Base-by-base conservation (phyloP, 208 protist species). In the Leishmania martiniquensis region DNA sequence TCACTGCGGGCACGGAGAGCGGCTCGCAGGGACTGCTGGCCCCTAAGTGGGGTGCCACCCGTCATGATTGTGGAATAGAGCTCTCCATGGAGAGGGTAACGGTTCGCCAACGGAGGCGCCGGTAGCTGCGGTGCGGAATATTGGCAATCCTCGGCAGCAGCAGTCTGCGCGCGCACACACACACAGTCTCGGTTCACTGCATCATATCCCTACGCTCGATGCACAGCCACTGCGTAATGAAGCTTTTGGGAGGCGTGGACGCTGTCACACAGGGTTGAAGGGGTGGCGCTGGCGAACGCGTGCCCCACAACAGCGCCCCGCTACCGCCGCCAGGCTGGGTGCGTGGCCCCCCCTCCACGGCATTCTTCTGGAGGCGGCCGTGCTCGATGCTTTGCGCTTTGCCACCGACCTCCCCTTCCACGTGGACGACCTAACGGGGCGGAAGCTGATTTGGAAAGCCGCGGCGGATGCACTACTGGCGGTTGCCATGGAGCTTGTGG, bases 311-410 rank as follows among this genome's bases (percentile, higher is more conserved):
- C 76, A 0, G 74, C 68, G 60, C 44, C 80, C 84, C 42, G 77
- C 34, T 59, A 80, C 83, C 72, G 51, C 42, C 60, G 78, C 45
- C 54, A 47, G n/a, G 60, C 76, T 85, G 63, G 84, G 84, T 60
- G 85, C 76, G 71, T 86, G 81, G 2, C 86, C 90, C 68, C n/a
- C 84, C 83, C 57, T 91, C 85, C 49, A 93, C 90, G 69, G 90
- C 93, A n/a, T 84, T 77, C 25, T 74, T 83, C 44, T 82, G 88
- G 32, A 80, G 89, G 51, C 91, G 81, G 65, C 92, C 89, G 82
- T 91, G 72, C 39, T 89, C 89, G 71, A 87, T 70, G 77, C 93
- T 87, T 65, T 92, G 92, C 80, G 90, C 89, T 84, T 71, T 91
- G 39, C 66, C 85, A 54, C 76, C 75, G 22, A 88, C 84, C 34